A percentile compares a stretch with the other conserved stretches of the same genome.
Evolutionary conservation across 306 rosid species (phyloP).

Genomic region (Lathyrus tuberosus): DNA sequence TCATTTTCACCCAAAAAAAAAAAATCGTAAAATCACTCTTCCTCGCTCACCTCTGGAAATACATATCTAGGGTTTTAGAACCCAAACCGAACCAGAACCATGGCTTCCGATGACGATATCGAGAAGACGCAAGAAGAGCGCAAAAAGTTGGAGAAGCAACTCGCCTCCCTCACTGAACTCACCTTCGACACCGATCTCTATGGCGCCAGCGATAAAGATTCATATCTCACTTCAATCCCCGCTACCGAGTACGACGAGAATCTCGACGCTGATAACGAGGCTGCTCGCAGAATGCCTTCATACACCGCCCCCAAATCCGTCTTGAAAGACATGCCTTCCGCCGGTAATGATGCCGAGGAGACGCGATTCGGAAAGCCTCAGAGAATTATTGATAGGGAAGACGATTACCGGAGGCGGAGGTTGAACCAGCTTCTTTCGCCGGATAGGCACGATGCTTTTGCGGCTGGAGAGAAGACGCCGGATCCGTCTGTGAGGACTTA

Average conservation of each 20-base stretch:
- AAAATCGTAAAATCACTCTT: not conserved
- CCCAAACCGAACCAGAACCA: not conserved
- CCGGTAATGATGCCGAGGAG: constrained; percentile 7
- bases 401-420: constrained; percentile 38
- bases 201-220: constrained; percentile 37
- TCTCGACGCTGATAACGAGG: constrained; percentile 39
- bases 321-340: constrained; percentile 34
- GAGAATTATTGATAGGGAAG: constrained; percentile 40
- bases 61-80: constrained; percentile 29
- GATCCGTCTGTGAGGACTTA: constrained; percentile 26
- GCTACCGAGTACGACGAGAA: constrained; percentile 40
- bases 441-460: constrained; percentile 40
- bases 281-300: constrained; percentile 32
- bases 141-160: constrained; percentile 47
- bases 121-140: constrained; percentile 86
- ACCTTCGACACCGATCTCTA: constrained; percentile 52
- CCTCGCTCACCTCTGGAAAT: not conserved
- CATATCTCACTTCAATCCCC: constrained; percentile 37
- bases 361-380: constrained; percentile 1
- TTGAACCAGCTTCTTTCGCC: constrained; percentile 42
- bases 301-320: constrained; percentile 33
- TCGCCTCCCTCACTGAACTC: constrained; percentile 40
- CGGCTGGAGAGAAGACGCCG: constrained; percentile 45
- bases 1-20: not conserved
- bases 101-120: constrained; percentile 67